Conservation (phyloP, 2,329 filamentous ascomycete species). For the Talaromyces sp. region DNA sequence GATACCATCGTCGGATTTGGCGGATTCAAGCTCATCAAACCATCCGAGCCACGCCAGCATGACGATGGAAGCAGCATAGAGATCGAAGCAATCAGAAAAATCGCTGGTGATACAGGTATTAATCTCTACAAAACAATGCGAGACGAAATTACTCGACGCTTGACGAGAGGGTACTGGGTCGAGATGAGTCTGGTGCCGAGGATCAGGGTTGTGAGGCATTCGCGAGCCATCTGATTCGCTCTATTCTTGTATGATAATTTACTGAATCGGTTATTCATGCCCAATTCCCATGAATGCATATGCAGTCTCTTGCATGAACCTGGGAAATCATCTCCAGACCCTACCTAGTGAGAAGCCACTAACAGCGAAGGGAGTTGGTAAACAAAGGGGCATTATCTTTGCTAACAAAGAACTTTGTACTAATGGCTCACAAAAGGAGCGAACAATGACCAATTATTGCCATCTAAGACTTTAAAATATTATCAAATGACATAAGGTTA, state of each 20-base stretch:
- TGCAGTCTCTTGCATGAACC: background rate
- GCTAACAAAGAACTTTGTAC: background rate
- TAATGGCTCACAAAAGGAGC: background rate
- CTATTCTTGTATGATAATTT: background rate
- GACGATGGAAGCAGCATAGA: conserved; percentile 26
- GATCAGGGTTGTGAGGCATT: conserved; percentile 49
- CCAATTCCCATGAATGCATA: background rate
- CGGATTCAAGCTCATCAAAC: conserved; percentile 48
- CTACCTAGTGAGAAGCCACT: background rate
- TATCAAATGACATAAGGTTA: background rate
- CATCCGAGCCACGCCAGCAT: conserved; percentile 21
- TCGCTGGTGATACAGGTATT: conserved; percentile 33
- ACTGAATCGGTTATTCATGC: background rate
- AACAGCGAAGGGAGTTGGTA: background rate
- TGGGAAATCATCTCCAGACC: background rate
- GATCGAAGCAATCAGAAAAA: conserved; percentile 32
- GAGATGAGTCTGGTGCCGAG: conserved; percentile 53
- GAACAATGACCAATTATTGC: no score
- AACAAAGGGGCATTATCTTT: background rate
- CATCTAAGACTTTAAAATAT: background rate
- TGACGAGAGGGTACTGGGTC: conserved; percentile 54
- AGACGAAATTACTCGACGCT: conserved; percentile 24
- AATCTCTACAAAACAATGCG: conserved; percentile 28
- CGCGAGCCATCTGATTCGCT: conserved; percentile 5
- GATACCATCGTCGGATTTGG: conserved; percentile 51